A percentile compares a stretch with the other conserved stretches of the same genome.
phyloP scores from a whole-genome alignment of 78 protist species.

The Isochrysis galbana region DNA sequence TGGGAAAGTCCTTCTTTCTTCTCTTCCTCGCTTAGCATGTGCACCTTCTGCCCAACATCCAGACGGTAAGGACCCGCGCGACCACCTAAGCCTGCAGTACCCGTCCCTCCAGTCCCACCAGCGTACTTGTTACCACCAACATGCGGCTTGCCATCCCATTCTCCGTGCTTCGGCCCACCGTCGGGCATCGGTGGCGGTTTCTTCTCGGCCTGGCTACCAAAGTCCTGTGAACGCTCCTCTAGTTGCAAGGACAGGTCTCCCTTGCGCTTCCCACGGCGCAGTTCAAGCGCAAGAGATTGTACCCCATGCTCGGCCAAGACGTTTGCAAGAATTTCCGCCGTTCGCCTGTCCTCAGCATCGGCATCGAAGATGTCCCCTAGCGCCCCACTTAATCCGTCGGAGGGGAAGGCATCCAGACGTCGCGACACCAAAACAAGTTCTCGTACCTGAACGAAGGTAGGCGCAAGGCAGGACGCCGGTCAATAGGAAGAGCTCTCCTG shows the following conservation, averaged over 20 bases:
- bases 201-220: neutral
- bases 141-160: conserved; percentile 62
- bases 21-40: conserved; percentile 38
- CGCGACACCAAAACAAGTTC: neutral
- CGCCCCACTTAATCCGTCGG: conserved; percentile 1
- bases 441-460: too few species aligned
- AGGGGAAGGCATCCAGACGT: neutral
- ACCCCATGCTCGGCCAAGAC: neutral
- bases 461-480: too few species aligned
- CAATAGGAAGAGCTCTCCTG: too few species aligned
- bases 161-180: conserved; percentile 50
- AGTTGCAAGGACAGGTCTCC: neutral
- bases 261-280: neutral
- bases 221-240: neutral
- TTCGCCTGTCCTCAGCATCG: conserved; percentile 45
- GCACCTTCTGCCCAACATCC: conserved; percentile 32
- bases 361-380: conserved; percentile 61
- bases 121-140: conserved; percentile 80
- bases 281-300: neutral
- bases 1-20: neutral
- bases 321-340: neutral
- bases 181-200: neutral
- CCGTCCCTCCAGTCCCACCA: conserved; percentile 81
- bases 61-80: conserved; percentile 75
- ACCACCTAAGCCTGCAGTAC: conserved; percentile 82